A percentile compares a stretch with the other conserved stretches of the same genome.
phyloP scores from a whole-genome alignment of 2,329 filamentous ascomycete species.

The Ceratocystis cubensis region DNA sequence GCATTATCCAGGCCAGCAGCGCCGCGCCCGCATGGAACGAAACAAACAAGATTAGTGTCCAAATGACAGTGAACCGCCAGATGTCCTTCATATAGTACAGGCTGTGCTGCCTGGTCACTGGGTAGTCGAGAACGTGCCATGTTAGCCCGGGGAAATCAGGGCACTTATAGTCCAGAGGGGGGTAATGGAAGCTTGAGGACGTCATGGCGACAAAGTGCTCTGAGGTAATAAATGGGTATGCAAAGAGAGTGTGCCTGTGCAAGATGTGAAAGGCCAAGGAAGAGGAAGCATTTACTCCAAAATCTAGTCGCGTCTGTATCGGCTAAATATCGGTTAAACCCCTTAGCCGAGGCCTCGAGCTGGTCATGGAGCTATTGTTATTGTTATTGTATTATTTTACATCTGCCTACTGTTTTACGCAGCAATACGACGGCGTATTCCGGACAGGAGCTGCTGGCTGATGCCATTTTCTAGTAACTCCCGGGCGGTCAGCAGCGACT shows the following conservation, averaged over 20 bases:
- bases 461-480: too few relatives aligned
- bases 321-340: slow-evolving; percentile 9
- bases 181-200: slow-evolving; percentile 24
- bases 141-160: slow-evolving; percentile 74
- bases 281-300: background rate
- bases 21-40: slow-evolving; percentile 63
- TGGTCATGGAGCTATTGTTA: too few relatives aligned
- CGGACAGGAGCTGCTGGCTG: too few relatives aligned
- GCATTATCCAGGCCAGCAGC: slow-evolving; percentile 58
- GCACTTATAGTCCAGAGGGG: slow-evolving; percentile 44
- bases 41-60: slow-evolving; percentile 71
- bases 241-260: background rate
- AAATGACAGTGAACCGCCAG: slow-evolving; percentile 76
- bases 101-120: slow-evolving; percentile 36
- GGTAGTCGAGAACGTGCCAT: slow-evolving; percentile 46
- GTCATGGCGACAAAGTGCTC: background rate
- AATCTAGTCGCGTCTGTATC: background rate
- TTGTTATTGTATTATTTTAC: too few relatives aligned
- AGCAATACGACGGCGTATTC: too few relatives aligned
- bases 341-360: background rate
- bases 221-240: background rate
- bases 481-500: too few relatives aligned
- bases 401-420: too few relatives aligned
- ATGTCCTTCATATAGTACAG: slow-evolving; percentile 67
- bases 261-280: background rate